Evolutionary conservation across 2,329 filamentous ascomycete genomes (phyloP), one percentile per base, ranked within the genome.

Genomic region (Trichophyton rubrum): DNA sequence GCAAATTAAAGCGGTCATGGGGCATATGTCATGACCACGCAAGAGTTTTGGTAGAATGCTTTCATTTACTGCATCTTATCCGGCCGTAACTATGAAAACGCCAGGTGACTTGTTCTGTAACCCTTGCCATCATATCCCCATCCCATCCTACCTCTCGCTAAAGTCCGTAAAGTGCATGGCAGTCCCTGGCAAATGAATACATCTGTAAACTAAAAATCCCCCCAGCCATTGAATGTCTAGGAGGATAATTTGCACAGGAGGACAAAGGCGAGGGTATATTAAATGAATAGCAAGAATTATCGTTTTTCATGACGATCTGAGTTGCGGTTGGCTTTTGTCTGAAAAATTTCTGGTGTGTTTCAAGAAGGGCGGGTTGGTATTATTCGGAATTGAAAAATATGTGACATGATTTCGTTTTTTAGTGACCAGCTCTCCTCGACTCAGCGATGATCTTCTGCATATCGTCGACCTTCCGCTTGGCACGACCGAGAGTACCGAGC

Each of bases 381-480:
- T 55, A 55, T 55, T 33, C 51, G 51, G 30, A 33, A 55, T n/a
- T 55, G 51, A 27, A n/a, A 55, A 22, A 55, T 55, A 55, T 33
- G 24, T 55, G 51, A 55, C 51, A 55, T 55, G 24, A 55, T 55
- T 55, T 27, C 30, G 51, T 55, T 55, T 27, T 78, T 82, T 86
- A 87, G 80, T 86, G 85, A 78, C 58, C 85, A 66, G 84, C 80
- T 75, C 86, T 83, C 80, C 92, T 91, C 76, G 91, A 87, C 83
- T 97, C 93, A 74, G 92, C 90, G 77, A 99, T 99, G 79, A 99
- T 89, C 74, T 89, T 86, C 82, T 90, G 89, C 82, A 99, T 90
- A 83, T 97, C 92, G 78, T 99, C 93, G 71, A 99, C 93, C 92
- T 99, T 99, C 78, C 85, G 87, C 92, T 99, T 99, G 75, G 92